Evolutionary conservation across 1,139 yeast species (phyloP), one percentile per base, ranked within the genome.

Genomic region (Sugiyamaella castrensis): DNA sequence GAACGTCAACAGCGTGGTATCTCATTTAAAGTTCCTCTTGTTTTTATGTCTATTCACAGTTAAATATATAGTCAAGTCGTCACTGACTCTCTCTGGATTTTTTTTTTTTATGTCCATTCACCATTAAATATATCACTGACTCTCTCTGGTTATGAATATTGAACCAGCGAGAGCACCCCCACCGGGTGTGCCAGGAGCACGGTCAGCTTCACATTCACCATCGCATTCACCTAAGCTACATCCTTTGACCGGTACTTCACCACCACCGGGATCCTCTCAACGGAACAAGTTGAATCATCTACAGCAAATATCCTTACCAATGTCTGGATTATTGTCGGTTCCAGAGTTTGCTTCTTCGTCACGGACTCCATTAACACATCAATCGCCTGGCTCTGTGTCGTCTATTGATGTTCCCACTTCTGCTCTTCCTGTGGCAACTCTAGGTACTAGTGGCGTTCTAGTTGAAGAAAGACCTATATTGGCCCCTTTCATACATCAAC

Each of bases 401-500:
- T 42, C 46, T 28, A 29, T 42, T 5, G 46, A 42, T 42, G 13
- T 42, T 35, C 34, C 40, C 9, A 12, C 46, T n/a, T n/a, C 9
- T 2, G 35, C 28, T 27, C 8, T 16, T 27, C 44, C 33, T 34
- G 16, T 19, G 6, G 31, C 43, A 15, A 37, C 33, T 13, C 38
- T 31, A 5, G 37, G 40, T 30, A 26, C 27, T 15, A 19, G 24
- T 19, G 24, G 24, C 5, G 24, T 5, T 19, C 6, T 13, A n/a
- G 51, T 48, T 11, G 33, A 48, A 13, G 51, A 48, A 13, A 34
- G 51, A 8, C 51, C 51, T 2, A 31, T 48, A 33, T 34, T 48
- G 27, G 51, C 51, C 7, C 51, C 51, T 9, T 48, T 48, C 37
- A 48, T 43, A 27, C n/a, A 19, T 19, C 24, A 19, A 19, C 42